Conservation (phyloP, 73 alveolate genomes). For the Paramecium sexaurelia region DNA sequence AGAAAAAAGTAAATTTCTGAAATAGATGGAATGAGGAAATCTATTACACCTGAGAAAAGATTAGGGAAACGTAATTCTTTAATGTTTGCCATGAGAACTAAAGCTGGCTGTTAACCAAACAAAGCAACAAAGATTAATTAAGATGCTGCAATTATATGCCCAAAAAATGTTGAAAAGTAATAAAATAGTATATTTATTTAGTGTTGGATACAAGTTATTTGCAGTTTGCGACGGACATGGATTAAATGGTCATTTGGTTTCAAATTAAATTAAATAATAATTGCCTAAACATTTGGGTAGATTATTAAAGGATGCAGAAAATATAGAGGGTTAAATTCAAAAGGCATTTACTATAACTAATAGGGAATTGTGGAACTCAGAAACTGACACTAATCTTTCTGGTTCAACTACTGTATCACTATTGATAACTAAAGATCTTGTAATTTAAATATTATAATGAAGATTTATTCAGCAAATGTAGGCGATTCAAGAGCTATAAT, state of each 20-base stretch:
- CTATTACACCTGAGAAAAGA: slow-evolving; percentile 44
- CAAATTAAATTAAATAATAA: slow-evolving; percentile 79
- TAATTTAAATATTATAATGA: slow-evolving; percentile 51
- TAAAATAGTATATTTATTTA: not conserved
- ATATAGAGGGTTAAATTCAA: not conserved
- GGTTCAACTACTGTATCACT: slow-evolving; percentile 80
- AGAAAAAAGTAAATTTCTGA: slow-evolving; percentile 18
- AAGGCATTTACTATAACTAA: slow-evolving; percentile 60
- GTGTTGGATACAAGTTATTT: slow-evolving; percentile 61
- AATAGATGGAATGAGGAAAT: slow-evolving; percentile 22
- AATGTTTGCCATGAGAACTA: slow-evolving; percentile 54
- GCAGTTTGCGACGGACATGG: slow-evolving; percentile 99
- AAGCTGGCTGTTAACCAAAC: slow-evolving; percentile 57
- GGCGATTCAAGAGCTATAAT: slow-evolving; percentile 78
- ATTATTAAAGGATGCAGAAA: slow-evolving; percentile 53
- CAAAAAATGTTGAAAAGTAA: slow-evolving; percentile 47
- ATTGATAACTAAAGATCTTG: slow-evolving; percentile 73
- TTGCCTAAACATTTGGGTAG: slow-evolving; percentile 73
- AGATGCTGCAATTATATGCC: slow-evolving; percentile 57
- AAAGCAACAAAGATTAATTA: slow-evolving; percentile 41
- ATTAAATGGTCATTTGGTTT: slow-evolving; percentile 90
- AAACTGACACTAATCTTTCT: slow-evolving; percentile 70
- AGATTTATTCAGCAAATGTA: slow-evolving; percentile 71
- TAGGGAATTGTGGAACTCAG: slow-evolving; percentile 67
- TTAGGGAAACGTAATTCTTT: not conserved